phyloP scores from a whole-genome alignment of 2,329 filamentous ascomycete genomes.

The Colletotrichum camelliae region DNA sequence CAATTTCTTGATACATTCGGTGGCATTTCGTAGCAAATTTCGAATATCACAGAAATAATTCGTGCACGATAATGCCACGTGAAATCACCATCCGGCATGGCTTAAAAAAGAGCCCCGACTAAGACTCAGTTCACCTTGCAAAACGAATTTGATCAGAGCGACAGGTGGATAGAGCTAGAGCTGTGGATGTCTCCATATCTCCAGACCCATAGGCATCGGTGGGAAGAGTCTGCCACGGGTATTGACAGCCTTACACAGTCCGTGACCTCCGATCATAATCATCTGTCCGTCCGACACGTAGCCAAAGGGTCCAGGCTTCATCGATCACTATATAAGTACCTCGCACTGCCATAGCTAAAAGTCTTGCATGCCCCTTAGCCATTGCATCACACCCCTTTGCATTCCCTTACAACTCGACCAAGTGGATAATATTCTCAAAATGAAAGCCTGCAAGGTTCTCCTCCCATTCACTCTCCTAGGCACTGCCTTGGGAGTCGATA shows the following conservation, averaged over 20 bases:
- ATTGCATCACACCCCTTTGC: not conserved
- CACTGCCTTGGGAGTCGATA: not conserved
- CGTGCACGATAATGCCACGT: not conserved
- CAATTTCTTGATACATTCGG: not conserved
- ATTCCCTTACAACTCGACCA: not conserved
- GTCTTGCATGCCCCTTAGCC: not conserved
- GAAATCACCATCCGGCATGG: not conserved
- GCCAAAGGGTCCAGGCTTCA: not conserved
- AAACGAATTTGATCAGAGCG: not conserved
- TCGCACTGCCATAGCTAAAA: not conserved
- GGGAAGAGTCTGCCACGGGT: not conserved
- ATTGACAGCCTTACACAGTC: not conserved
- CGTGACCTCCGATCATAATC: not conserved
- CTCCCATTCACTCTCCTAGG: not conserved
- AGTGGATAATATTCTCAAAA: not conserved
- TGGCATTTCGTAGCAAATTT: not conserved
- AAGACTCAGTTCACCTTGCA: not conserved
- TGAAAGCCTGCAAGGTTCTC: not conserved
- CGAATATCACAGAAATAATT: too few species aligned
- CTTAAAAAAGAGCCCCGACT: not conserved
- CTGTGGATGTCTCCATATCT: not conserved
- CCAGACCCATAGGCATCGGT: not conserved
- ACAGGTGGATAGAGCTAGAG: not conserved
- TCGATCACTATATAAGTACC: not conserved
- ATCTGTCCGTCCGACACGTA: not conserved